Evolutionary conservation across 2,329 filamentous ascomycete genomes (phyloP).

Genomic region (Hirsutella minnesotensis): DNA sequence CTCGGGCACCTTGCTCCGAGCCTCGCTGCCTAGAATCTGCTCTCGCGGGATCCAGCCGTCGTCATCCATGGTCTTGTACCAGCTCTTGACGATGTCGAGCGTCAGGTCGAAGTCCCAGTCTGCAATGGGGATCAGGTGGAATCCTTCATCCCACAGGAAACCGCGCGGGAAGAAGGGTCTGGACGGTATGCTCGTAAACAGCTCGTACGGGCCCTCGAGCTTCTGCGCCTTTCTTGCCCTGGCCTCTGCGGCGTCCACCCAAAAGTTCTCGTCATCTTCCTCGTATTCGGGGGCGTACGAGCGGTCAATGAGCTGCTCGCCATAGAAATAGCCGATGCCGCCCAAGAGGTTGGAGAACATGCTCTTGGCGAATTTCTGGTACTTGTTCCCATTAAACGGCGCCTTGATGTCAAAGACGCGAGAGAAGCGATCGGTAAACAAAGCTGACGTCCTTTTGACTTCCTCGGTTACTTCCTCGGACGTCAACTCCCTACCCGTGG

Average conservation of each 20-base stretch:
- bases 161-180: conserved; percentile 92
- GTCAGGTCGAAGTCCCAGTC: conserved; percentile 92
- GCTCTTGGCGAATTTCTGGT: conserved; percentile 69
- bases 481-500: conserved; percentile 42
- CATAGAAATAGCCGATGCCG: conserved; percentile 91
- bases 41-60: conserved; percentile 97
- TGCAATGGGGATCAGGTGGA: conserved; percentile 80
- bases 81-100: conserved; percentile 80
- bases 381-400: conserved; percentile 64
- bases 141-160: conserved; percentile 97
- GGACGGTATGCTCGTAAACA: conserved; percentile 87
- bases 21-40: conserved; percentile 85
- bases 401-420: conserved; percentile 53
- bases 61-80: conserved; percentile 92
- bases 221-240: conserved; percentile 55
- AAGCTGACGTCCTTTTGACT: conserved; percentile 51
- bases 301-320: conserved; percentile 76
- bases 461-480: conserved; percentile 56
- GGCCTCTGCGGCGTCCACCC: conserved; percentile 80
- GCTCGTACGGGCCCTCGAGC: conserved; percentile 70
- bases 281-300: conserved; percentile 90
- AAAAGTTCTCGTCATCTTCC: conserved; percentile 90
- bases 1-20: conserved; percentile 81
- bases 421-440: conserved; percentile 65
- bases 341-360: conserved; percentile 92